Evolutionary conservation across 306 rosid genomes (phyloP), one percentile per base, ranked within the genome.

Genomic region (Cucurbita ficifolia): DNA sequence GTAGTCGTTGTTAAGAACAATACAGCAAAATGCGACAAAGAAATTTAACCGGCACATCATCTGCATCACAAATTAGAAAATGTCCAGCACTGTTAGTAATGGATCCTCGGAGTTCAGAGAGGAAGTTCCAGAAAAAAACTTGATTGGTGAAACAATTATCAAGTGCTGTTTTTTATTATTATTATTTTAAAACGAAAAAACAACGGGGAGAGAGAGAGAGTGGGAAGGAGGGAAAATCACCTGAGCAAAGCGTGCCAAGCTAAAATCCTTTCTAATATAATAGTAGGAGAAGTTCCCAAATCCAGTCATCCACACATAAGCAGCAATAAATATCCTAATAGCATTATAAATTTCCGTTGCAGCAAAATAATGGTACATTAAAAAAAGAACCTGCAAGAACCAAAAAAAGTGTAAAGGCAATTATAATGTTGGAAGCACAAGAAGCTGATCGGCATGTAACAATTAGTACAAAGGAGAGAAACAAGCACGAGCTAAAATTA

Each of bases 241-340:
- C 99, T 95, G 99, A 75, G 92, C 82, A 88, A 95, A 95, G 48
- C 99, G 96, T 57, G 93, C 86, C 6, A 91, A 75, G 78, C 99
- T 89, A 82, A 95, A 95, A 86, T 95, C 99, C 83, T 95, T 95
- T 81, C 96, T 79, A 73, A 89, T 78, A 79, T 95, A 95, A 81
- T 95, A 95, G 76, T 95, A 95, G 72, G 99, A 95, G 84, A 95
- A 95, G 85, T 95, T 95, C 8, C 97, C 97, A 91, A 95, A 95
- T 73, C 99, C 99, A 77, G 99, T 95, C 97, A 95, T 89, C 97
- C 97, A 95, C 84, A 95, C 97, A 85, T 95, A 95, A 21, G 99
- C 99, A 76, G 99, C 99, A 88, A 95, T 95, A 79, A 95, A 95
- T 51, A 95, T 14, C 52, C 97, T 96, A 24, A 95, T 95, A 69